Percentiles rank a stretch among this genome's conserved stretches.
Conservation (phyloP, 2,329 filamentous ascomycete genomes). For the Monilinia fructicola region DNA sequence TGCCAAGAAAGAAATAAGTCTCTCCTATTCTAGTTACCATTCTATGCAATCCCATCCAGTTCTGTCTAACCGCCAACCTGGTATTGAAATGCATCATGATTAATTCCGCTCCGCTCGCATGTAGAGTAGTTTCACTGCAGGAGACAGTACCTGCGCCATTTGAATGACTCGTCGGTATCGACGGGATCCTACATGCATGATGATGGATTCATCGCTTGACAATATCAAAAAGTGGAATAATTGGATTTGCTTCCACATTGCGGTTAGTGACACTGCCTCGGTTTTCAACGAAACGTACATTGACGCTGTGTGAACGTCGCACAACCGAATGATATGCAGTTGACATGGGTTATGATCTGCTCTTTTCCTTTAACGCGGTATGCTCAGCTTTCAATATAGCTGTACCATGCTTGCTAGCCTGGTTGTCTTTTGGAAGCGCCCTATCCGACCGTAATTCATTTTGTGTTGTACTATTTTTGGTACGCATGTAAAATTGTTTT, state of each 20-base stretch:
- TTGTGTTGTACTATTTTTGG: neutral
- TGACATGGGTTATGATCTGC: neutral
- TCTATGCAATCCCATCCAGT: neutral
- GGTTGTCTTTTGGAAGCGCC: neutral
- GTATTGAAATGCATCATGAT: slow-evolving; percentile 4
- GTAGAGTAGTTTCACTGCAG: neutral
- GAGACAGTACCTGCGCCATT: neutral
- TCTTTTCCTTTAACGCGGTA: no score
- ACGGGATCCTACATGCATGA: neutral
- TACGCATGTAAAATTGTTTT: neutral
- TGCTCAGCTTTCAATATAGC: no score
- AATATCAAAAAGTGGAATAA: neutral
- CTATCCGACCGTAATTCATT: neutral
- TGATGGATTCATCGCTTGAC: neutral
- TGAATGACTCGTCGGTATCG: neutral
- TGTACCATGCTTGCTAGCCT: no score
- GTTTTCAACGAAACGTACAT: neutral
- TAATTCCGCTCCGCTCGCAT: neutral
- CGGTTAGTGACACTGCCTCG: neutral
- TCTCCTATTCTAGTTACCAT: no score
- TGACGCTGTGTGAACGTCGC: neutral
- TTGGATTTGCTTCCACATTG: neutral
- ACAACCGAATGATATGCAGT: neutral
- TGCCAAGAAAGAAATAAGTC: neutral
- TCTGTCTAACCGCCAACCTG: neutral